A percentile compares a stretch with the other conserved stretches of the same genome.
phyloP scores from a whole-genome alignment of 148 eudicot species.

The Hydrangea macrophylla region DNA sequence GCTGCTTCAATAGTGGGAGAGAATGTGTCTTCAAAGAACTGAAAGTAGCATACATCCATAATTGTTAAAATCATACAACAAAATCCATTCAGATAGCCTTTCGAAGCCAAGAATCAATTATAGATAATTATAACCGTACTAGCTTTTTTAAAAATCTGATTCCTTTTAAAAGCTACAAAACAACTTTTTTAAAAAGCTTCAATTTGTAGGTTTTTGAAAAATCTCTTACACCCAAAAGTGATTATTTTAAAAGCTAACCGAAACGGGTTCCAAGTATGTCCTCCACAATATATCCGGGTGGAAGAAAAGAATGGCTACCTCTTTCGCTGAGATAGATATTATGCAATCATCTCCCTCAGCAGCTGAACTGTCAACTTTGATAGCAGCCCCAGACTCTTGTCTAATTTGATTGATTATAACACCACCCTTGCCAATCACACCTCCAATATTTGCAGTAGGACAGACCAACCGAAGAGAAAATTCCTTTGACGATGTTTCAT shows the following conservation, averaged over 20 bases:
- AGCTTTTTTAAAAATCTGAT: too few species aligned
- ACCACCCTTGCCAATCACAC: constrained; percentile 97
- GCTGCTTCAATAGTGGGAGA: constrained; percentile 96
- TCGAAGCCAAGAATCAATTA: too few species aligned
- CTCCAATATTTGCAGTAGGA: constrained; percentile 81
- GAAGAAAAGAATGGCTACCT: constrained; percentile 39
- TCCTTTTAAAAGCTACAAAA: too few species aligned
- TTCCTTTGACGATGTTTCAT: constrained; percentile 67
- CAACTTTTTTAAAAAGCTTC: too few species aligned
- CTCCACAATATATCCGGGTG: too few species aligned
- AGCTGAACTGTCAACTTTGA: constrained; percentile 90
- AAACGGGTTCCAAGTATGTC: too few species aligned
- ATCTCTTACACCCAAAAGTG: too few species aligned
- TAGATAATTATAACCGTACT: too few species aligned
- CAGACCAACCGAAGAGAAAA: constrained; percentile 85
- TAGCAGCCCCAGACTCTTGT: constrained; percentile 84
- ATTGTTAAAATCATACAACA: background rate
- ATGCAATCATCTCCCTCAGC: constrained; percentile 84
- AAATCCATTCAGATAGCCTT: too few species aligned
- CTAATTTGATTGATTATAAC: constrained; percentile 86
- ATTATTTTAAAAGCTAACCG: too few species aligned
- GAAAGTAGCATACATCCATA: constrained; percentile 17
- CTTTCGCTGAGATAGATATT: constrained; percentile 71
- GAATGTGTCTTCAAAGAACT: constrained; percentile 81
- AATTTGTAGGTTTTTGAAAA: too few species aligned